These are phyloP conservation scores for Fusarium udum DNA, from an alignment of 2,329 filamentous ascomycete species.

Conservation along the genomic window DNA sequence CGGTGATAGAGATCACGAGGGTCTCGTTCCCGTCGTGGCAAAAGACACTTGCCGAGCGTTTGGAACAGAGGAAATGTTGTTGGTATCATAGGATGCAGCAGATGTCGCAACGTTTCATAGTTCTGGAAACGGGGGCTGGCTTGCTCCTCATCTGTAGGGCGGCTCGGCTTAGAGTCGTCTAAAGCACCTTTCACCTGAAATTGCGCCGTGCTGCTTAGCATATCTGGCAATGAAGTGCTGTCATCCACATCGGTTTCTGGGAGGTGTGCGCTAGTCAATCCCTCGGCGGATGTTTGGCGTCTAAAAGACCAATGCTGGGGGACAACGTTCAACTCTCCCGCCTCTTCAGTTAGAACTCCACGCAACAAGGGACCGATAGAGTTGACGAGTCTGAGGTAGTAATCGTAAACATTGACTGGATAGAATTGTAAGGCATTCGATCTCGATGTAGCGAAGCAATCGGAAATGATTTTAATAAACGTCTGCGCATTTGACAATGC, in stretches of 20 bases:
- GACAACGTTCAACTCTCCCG: constrained; percentile 76
- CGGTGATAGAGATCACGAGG: constrained; percentile 68
- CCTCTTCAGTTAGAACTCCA: constrained; percentile 85
- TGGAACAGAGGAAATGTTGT: constrained; percentile 89
- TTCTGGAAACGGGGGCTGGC: constrained; percentile 69
- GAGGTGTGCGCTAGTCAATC: constrained; percentile 22
- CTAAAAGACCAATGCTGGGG: constrained; percentile 71
- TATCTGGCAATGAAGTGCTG: constrained; percentile 46
- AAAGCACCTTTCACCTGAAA: constrained; percentile 39
- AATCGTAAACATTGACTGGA: constrained; percentile 83
- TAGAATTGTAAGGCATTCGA: constrained; percentile 73
- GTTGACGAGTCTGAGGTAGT: constrained; percentile 78
- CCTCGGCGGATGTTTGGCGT: constrained; percentile 45
- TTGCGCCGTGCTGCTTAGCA: constrained; percentile 42
- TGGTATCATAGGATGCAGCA: constrained; percentile 81
- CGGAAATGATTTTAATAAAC: constrained; percentile 77
- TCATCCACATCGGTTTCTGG: constrained; percentile 44
- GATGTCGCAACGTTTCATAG: constrained; percentile 76
- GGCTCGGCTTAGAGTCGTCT: constrained; percentile 36
- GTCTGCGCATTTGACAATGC: constrained; percentile 80
- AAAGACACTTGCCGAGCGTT: constrained; percentile 81
- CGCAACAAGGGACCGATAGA: constrained; percentile 81
- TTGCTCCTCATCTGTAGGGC: constrained; percentile 56
- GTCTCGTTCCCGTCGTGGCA: constrained; percentile 71
- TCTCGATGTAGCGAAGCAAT: constrained; percentile 77